phyloP scores from a whole-genome alignment of 1,139 yeast species.

The Geotrichum europaeum region DNA sequence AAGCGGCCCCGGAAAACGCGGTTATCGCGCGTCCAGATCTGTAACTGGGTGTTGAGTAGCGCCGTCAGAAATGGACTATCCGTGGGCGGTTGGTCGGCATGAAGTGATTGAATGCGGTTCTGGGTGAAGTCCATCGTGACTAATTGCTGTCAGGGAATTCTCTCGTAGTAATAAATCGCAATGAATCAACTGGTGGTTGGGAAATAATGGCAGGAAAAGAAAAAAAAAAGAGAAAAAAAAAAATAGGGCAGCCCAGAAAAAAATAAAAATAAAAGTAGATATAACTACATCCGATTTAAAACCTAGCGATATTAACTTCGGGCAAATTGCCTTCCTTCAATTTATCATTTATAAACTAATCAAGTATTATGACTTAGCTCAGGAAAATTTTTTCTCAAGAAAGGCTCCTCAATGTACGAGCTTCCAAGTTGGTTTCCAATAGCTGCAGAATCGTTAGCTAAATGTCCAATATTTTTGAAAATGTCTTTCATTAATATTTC shows the following conservation, averaged over 20 bases:
- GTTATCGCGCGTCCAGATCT: slow-evolving; percentile 5
- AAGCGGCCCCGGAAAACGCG: slow-evolving; percentile 5
- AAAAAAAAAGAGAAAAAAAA: neutral
- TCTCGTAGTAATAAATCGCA: neutral
- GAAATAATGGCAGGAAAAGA: neutral
- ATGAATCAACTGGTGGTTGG: neutral
- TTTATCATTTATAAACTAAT: too few relatives aligned
- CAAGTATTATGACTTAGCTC: slow-evolving; percentile 12
- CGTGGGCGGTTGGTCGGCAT: neutral
- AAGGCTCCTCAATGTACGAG: slow-evolving; percentile 52
- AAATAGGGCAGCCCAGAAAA: neutral
- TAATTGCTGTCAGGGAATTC: neutral
- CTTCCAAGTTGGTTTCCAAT: slow-evolving; percentile 77
- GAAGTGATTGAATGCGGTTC: slow-evolving; percentile 11
- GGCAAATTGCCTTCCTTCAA: neutral
- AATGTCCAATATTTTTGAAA: neutral
- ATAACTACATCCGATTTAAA: neutral
- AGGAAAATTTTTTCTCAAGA: slow-evolving; percentile 36
- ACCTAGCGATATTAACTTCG: neutral
- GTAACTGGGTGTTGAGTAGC: neutral
- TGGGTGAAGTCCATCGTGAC: slow-evolving; percentile 11
- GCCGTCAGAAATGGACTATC: slow-evolving; percentile 3
- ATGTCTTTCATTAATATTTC: slow-evolving; percentile 6
- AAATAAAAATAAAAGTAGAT: neutral
- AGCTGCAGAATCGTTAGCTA: slow-evolving; percentile 31